phyloP scores from a whole-genome alignment of 345 rosid species.

The Eucalyptus polyanthemos region DNA sequence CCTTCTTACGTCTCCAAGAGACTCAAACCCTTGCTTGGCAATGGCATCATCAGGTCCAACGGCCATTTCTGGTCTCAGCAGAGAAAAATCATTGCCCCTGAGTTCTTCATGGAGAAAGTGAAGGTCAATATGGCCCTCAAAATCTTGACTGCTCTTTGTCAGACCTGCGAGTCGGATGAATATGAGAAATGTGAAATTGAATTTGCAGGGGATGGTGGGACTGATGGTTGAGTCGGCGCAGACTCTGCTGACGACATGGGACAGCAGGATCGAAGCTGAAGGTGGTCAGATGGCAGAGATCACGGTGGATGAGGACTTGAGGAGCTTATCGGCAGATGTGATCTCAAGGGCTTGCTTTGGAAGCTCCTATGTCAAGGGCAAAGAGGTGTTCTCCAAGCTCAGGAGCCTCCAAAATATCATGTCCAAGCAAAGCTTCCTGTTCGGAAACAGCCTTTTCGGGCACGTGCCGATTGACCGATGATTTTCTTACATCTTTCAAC shows the following conservation, averaged over 20 bases:
- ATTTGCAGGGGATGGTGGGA: constrained; percentile 51
- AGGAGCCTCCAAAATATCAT: constrained; percentile 40
- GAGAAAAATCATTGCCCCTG: constrained; percentile 61
- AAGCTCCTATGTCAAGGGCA: constrained; percentile 36
- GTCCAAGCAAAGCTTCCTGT: constrained; percentile 18
- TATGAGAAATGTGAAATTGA: background rate
- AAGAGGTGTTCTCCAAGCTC: constrained; percentile 44
- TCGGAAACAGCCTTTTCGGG: constrained; percentile 16
- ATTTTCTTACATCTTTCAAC: background rate
- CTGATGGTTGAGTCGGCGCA: constrained; percentile 40
- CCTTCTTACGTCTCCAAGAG: constrained; percentile 50
- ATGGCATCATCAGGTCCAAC: constrained; percentile 63
- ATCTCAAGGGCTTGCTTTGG: constrained; percentile 63
- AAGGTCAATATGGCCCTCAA: constrained; percentile 27
- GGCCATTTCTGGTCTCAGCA: constrained; percentile 61
- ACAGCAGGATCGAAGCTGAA: constrained; percentile 8
- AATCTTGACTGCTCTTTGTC: background rate
- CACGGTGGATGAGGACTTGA: constrained; percentile 32
- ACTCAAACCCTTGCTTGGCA: constrained; percentile 55
- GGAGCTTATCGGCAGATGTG: constrained; percentile 43
- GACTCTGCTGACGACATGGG: constrained; percentile 45
- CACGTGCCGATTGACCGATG: background rate
- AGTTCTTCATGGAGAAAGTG: constrained; percentile 65
- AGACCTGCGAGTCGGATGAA: background rate
- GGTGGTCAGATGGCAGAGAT: constrained; percentile 21